A percentile compares a stretch with the other conserved stretches of the same genome.
phyloP scores from a whole-genome alignment of 176 grass and related monocot genomes.

The Carex littledalei region DNA sequence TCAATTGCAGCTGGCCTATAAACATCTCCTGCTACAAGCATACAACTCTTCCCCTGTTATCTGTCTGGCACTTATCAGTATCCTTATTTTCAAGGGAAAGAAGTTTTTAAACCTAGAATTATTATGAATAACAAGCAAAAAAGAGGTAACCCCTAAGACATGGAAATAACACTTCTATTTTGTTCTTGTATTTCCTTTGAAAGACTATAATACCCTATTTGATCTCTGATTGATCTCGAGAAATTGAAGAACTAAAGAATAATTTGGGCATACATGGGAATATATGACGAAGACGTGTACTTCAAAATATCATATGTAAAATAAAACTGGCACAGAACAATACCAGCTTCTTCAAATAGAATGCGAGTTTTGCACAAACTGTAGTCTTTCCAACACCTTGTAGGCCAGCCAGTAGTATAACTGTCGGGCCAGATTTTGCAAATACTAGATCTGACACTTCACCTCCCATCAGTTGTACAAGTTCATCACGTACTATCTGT shows the following conservation, averaged over 20 bases:
- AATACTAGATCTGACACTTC: constrained; percentile 86
- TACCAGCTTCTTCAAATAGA: constrained; percentile 93
- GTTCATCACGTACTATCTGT: constrained; percentile 85
- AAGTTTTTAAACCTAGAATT: neutral
- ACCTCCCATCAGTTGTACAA: constrained; percentile 89
- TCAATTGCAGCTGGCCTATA: constrained; percentile 99
- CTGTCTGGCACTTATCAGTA: constrained; percentile 38
- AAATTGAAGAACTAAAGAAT: neutral
- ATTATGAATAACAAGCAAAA: neutral
- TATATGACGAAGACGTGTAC: neutral
- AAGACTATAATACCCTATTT: neutral
- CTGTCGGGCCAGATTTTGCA: constrained; percentile 62
- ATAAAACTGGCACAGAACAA: constrained; percentile 19
- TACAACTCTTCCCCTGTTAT: constrained; percentile 94
- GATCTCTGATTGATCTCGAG: neutral
- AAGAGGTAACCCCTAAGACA: neutral
- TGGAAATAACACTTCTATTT: neutral
- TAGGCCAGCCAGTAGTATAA: constrained; percentile 76
- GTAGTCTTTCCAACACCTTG: constrained; percentile 99
- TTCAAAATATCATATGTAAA: neutral
- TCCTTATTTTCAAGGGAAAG: constrained; percentile 15
- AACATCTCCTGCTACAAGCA: constrained; percentile 92
- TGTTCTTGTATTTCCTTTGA: neutral
- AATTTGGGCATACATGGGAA: neutral
- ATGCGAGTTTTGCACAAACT: constrained; percentile 83